A percentile compares a stretch with the other conserved stretches of the same genome.
These are phyloP conservation scores for Canariomyces notabilis DNA, from an alignment of 2,329 filamentous ascomycete genomes.

Conservation along the genomic window DNA sequence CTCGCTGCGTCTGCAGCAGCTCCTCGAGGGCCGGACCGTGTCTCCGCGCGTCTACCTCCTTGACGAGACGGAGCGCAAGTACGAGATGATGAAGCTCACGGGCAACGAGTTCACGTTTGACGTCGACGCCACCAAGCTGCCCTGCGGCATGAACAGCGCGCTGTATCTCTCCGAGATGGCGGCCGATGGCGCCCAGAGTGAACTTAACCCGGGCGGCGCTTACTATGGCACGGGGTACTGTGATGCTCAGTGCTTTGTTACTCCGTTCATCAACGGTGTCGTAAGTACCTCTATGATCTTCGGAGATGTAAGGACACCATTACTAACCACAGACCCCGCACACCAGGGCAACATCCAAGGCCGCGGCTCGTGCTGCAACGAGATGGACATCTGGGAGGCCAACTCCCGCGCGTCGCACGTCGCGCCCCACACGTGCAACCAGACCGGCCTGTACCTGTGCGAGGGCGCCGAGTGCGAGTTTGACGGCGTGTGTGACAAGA, in stretches of 20 bases:
- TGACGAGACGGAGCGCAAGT: slow-evolving; percentile 44
- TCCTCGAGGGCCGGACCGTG: slow-evolving; percentile 20
- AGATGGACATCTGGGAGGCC: slow-evolving; percentile 32
- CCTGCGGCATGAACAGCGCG: slow-evolving; percentile 60
- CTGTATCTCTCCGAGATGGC: slow-evolving; percentile 56
- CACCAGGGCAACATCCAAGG: slow-evolving; percentile 14
- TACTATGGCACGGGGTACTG: slow-evolving; percentile 44
- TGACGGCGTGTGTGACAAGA: slow-evolving; percentile 34
- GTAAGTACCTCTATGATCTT: too few species aligned
- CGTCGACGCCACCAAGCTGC: slow-evolving; percentile 55
- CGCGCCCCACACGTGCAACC: slow-evolving; percentile 33
- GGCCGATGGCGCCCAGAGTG: slow-evolving; percentile 46
- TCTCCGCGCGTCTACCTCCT: slow-evolving; percentile 52
- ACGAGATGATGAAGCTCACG: slow-evolving; percentile 52
- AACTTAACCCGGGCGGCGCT: slow-evolving; percentile 48
- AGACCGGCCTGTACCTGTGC: slow-evolving; percentile 33
- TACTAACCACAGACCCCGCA: background rate
- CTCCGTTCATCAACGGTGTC: slow-evolving; percentile 44
- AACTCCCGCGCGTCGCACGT: slow-evolving; percentile 37
- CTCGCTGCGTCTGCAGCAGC: slow-evolving; percentile 38
- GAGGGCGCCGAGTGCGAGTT: slow-evolving; percentile 33
- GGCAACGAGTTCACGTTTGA: slow-evolving; percentile 59
- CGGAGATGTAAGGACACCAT: too few species aligned
- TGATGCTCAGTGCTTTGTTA: slow-evolving; percentile 35
- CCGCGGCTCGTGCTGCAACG: slow-evolving; percentile 28